Percentiles rank a stretch among this genome's conserved stretches.
Conservation (phyloP, 768 basidiomycete species). For the Lepiota venenata region DNA sequence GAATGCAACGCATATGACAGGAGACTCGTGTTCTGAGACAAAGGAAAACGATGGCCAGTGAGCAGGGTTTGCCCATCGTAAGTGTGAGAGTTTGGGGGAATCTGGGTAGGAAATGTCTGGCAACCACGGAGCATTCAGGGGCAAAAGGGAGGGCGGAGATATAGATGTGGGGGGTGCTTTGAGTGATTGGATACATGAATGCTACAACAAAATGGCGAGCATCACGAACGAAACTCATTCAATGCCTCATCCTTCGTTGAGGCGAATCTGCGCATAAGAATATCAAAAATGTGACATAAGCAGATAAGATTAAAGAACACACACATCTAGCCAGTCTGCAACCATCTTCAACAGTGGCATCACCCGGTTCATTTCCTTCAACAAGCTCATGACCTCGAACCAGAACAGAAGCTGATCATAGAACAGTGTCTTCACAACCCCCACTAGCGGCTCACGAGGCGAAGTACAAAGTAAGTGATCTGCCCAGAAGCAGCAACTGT, state of each 20-base stretch:
- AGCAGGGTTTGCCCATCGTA: constrained; percentile 5
- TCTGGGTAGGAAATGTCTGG: constrained; percentile 12
- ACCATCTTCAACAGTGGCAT: background rate
- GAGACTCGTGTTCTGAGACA: constrained; percentile 12
- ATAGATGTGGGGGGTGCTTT: constrained; percentile 24
- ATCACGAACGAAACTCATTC: constrained; percentile 15
- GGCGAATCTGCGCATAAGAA: background rate
- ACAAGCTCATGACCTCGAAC: constrained; percentile 29
- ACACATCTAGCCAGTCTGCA: constrained; percentile 13
- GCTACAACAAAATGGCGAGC: constrained; percentile 17
- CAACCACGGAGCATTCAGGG: constrained; percentile 15
- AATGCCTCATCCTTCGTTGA: constrained; percentile 10
- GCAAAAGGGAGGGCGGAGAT: constrained; percentile 27
- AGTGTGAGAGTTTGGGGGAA: constrained; percentile 13
- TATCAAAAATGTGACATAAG: background rate
- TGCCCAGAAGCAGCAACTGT: constrained; percentile 28
- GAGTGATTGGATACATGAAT: constrained; percentile 15
- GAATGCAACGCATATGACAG: constrained; percentile 16
- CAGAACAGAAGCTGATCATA: constrained; percentile 24
- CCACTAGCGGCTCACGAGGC: background rate
- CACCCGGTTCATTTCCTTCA: constrained; percentile 14
- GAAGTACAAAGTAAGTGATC: constrained; percentile 19
- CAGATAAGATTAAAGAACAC: background rate
- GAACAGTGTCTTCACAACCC: constrained; percentile 19
- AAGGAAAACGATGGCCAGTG: constrained; percentile 18